Evolutionary conservation across 2,329 filamentous ascomycete species (phyloP).

Genomic region (Cladophialophora carrionii): DNA sequence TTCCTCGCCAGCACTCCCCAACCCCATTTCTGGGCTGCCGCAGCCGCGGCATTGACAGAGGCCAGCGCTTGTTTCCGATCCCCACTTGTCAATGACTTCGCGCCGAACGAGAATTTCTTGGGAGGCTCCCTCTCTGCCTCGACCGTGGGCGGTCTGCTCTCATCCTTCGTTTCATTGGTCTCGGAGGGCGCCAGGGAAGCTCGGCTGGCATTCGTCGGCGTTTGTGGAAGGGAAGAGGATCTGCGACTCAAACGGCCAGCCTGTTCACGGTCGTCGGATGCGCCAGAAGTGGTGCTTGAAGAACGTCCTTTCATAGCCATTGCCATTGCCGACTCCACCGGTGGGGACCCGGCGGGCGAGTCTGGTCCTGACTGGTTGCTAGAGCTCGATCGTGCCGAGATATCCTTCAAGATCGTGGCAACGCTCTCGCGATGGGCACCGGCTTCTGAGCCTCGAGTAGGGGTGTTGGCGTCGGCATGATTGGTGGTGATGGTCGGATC

Average conservation of each 20-base stretch:
- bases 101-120: slow-evolving; percentile 27
- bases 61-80: slow-evolving; percentile 48
- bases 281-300: slow-evolving; percentile 57
- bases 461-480: slow-evolving; percentile 66
- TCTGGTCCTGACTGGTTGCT: slow-evolving; percentile 58
- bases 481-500: slow-evolving; percentile 70
- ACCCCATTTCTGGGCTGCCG: slow-evolving; percentile 64
- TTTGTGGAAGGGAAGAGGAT: slow-evolving; percentile 38
- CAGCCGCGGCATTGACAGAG: slow-evolving; percentile 56
- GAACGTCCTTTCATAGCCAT: slow-evolving; percentile 44
- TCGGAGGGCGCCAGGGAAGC: slow-evolving; percentile 28
- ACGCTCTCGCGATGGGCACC: slow-evolving; percentile 64
- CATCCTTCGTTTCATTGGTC: slow-evolving; percentile 32
- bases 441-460: slow-evolving; percentile 59
- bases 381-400: slow-evolving; percentile 61
- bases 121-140: slow-evolving; percentile 19
- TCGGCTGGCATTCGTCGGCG: slow-evolving; percentile 35
- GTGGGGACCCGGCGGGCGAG: slow-evolving; percentile 52
- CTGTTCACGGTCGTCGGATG: slow-evolving; percentile 45
- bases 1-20: slow-evolving; percentile 54
- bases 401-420: slow-evolving; percentile 65
- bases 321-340: slow-evolving; percentile 44
- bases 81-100: slow-evolving; percentile 40
- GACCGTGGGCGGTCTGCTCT: slow-evolving; percentile 19
- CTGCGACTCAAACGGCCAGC: slow-evolving; percentile 30